Evolutionary conservation across 805 yeast genomes (phyloP), one percentile per base, ranked within the genome.

Genomic region (Starmerella tilneyi): DNA sequence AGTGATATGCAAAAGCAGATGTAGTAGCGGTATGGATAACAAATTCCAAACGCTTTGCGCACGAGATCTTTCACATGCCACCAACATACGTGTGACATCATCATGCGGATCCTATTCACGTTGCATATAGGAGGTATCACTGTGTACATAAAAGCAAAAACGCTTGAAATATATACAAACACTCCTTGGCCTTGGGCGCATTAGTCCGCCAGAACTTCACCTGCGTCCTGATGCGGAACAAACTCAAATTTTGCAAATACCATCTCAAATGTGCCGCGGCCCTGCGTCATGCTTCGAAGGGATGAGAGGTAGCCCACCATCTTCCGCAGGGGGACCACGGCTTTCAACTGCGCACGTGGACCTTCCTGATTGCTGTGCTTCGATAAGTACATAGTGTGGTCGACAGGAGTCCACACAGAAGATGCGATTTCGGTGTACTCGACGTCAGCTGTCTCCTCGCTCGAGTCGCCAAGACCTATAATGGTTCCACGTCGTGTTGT

Each of bases 281-380:
- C 98, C 58, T 85, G 86, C 0, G 96, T 88, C 54, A 86, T 66
- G 29, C 92, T 79, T 55, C 97, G 66, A 37, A 92, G 66, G 49
- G 74, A 75, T 9, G 79, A 76, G 47, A 85, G 70, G 60, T 92
- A 92, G 0, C 96, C 95, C 39, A 86, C 74, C 95, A 92, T 86
- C 49, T 81, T 94, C 49, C 79, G 72, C 58, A 92, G 67, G 3
- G 98, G 96, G 0, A 86, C 88, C 41, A 72, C 74, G 0, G 96
- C 95, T n/a, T 67, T 67, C 27, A 92, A 74, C 7, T 73, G 63
- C 20, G 50, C 44, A 1, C 48, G 51, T 13, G 46, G 38, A 7
- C 48, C 45, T 52, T 58, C 52, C 50, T 58, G 40, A 42, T 45
- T 56, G 44, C 38, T 50, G 35, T 47, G 56, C 51, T 44, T 50